A percentile compares a stretch with the other conserved stretches of the same genome.
These are phyloP conservation scores for Citrus reticulata DNA, from an alignment of 345 rosid species.

Conservation along the genomic window DNA sequence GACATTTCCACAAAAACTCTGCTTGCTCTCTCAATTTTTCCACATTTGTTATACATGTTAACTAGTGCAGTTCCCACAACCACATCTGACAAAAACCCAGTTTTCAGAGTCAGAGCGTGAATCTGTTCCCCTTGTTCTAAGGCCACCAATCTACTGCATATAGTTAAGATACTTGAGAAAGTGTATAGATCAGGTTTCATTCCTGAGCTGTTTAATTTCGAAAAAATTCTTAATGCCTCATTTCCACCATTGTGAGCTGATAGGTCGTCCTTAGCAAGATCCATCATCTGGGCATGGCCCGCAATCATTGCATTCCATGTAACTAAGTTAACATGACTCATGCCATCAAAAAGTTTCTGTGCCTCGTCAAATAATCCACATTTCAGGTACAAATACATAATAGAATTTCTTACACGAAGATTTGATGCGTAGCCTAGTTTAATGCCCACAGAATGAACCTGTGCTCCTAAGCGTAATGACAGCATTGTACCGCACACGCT, in stretches of 20 bases:
- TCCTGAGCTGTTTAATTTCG: constrained; percentile 32
- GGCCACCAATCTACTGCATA: constrained; percentile 42
- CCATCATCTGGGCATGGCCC: constrained; percentile 51
- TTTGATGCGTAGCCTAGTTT: constrained; percentile 37
- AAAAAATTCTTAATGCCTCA: constrained; percentile 39
- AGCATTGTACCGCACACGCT: constrained; percentile 41
- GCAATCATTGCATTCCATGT: constrained; percentile 62
- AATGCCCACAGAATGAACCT: constrained; percentile 42
- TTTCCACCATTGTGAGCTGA: constrained; percentile 34
- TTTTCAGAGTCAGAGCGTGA: constrained; percentile 49
- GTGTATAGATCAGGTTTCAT: constrained; percentile 46
- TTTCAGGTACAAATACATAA: constrained; percentile 51
- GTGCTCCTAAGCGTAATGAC: constrained; percentile 32
- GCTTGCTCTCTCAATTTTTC: constrained; percentile 42
- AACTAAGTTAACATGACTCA: constrained; percentile 36
- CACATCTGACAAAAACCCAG: constrained; percentile 39
- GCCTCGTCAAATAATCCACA: constrained; percentile 43
- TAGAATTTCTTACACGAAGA: constrained; percentile 31
- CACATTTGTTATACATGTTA: constrained; percentile 58
- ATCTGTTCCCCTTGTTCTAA: constrained; percentile 50
- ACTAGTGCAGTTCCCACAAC: constrained; percentile 53
- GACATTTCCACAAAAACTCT: constrained; percentile 53
- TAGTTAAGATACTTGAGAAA: constrained; percentile 48
- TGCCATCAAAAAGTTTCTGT: constrained; percentile 24
- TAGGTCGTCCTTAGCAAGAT: constrained; percentile 33